Evolutionary conservation across 2,329 filamentous ascomycete genomes (phyloP).

Genomic region (Aspergillus caelatus): DNA sequence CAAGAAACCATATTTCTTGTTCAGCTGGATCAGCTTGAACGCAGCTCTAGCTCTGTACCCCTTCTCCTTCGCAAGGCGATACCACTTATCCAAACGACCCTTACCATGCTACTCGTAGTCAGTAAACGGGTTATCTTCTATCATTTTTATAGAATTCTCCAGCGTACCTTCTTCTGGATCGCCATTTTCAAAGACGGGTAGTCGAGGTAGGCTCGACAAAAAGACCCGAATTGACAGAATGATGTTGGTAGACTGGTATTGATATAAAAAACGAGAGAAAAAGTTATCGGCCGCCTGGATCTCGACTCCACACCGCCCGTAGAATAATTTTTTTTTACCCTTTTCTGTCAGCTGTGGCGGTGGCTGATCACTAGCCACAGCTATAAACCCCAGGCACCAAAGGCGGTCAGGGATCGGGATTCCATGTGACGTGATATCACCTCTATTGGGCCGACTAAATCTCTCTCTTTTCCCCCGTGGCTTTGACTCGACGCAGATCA

Average conservation of each 20-base stretch:
- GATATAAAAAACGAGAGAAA: slow-evolving; percentile 25
- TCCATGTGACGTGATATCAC: slow-evolving; percentile 41
- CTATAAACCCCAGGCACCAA: slow-evolving; percentile 25
- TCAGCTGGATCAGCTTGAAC: slow-evolving; percentile 97
- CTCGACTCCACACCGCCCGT: slow-evolving; percentile 16
- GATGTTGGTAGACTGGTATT: not conserved
- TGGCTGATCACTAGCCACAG: slow-evolving; percentile 16
- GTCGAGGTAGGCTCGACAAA: slow-evolving; percentile 29
- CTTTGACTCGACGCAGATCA: not conserved
- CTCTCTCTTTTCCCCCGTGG: not conserved
- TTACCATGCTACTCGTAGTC: slow-evolving; percentile 71
- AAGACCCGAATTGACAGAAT: slow-evolving; percentile 18
- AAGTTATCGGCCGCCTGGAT: slow-evolving; percentile 28
- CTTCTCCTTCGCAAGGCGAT: slow-evolving; percentile 97
- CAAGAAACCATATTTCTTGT: slow-evolving; percentile 98
- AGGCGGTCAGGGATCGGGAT: slow-evolving; percentile 22
- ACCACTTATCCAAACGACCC: slow-evolving; percentile 98
- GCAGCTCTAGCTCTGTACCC: slow-evolving; percentile 93
- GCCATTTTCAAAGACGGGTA: slow-evolving; percentile 65
- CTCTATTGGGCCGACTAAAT: slow-evolving; percentile 9
- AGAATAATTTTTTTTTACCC: slow-evolving; percentile 21
- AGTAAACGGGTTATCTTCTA: slow-evolving; percentile 25
- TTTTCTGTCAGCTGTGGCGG: slow-evolving; percentile 19
- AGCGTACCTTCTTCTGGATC: slow-evolving; percentile 85
- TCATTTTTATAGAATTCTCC: not conserved